Evolutionary conservation across 371 early-diverging fungal genomes (phyloP).

Genomic region (Mortierella sp.): DNA sequence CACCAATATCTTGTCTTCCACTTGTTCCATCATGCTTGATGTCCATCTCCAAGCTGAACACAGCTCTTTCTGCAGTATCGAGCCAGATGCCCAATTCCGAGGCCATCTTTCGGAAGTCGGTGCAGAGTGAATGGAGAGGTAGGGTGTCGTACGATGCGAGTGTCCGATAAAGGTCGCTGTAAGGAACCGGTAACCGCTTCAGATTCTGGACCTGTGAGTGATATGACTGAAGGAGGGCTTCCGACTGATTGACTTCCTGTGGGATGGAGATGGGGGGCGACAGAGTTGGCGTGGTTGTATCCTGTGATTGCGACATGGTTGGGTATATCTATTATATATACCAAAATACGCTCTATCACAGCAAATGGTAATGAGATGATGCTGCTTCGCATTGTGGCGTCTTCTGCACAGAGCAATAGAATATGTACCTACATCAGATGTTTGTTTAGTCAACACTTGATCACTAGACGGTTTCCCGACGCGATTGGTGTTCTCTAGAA

Average conservation of each 20-base stretch:
- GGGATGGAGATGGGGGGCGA: background rate
- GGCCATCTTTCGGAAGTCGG: slow-evolving; percentile 50
- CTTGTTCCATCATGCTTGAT: slow-evolving; percentile 50
- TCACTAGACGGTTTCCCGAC: no score
- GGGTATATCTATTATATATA: no score
- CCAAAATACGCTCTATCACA: no score
- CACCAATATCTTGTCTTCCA: slow-evolving; percentile 48
- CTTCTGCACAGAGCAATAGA: no score
- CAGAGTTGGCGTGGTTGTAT: background rate
- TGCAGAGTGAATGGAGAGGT: slow-evolving; percentile 44
- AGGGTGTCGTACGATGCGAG: slow-evolving; percentile 56
- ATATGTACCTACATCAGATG: no score
- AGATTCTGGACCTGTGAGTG: slow-evolving; percentile 47
- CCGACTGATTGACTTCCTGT: background rate
- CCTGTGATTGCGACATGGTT: background rate
- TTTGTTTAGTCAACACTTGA: no score
- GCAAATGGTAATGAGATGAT: no score
- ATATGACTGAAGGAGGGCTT: slow-evolving; percentile 19
- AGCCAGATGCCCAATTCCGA: slow-evolving; percentile 60
- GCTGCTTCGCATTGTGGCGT: no score
- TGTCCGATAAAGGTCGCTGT: slow-evolving; percentile 51
- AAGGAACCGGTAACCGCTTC: slow-evolving; percentile 54
- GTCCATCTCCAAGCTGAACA: slow-evolving; percentile 61
- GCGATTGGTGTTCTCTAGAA: no score
- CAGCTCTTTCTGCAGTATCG: slow-evolving; percentile 63